A percentile compares a stretch with the other conserved stretches of the same genome.
Evolutionary conservation across 257 asterid species (phyloP).

Genomic region (Paraleonurus japonicus): DNA sequence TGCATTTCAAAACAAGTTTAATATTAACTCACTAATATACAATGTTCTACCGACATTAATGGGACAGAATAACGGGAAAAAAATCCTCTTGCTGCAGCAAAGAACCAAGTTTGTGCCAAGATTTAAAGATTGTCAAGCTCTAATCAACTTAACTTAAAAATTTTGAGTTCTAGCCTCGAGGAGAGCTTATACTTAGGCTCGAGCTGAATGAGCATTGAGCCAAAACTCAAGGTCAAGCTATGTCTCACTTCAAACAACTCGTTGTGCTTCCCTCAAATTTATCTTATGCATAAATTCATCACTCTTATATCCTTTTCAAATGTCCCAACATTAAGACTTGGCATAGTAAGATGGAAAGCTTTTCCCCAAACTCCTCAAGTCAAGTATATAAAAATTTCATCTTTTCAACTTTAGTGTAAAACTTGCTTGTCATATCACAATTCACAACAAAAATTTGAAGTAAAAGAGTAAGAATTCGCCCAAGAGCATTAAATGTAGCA

Average conservation of each 20-base stretch:
- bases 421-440: neutral
- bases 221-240: slow-evolving; percentile 8
- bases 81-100: neutral
- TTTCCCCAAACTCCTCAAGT: neutral
- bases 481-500: neutral
- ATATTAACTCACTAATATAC: neutral
- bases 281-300: neutral
- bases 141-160: neutral
- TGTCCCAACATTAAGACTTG: neutral
- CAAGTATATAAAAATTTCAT: neutral
- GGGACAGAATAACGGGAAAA: neutral
- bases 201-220: neutral
- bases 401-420: neutral
- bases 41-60: neutral
- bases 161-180: neutral
- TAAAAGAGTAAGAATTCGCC: neutral
- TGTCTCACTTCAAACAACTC: neutral
- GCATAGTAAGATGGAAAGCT: neutral
- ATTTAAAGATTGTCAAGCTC: slow-evolving; percentile 11
- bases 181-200: neutral
- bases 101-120: neutral
- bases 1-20: slow-evolving; percentile 35
- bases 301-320: neutral
- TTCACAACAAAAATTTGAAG: neutral
- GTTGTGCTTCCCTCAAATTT: neutral